Base-by-base conservation (phyloP, 352 stramenopile genomes). In the Phytopythium cucurbitacearum region DNA sequence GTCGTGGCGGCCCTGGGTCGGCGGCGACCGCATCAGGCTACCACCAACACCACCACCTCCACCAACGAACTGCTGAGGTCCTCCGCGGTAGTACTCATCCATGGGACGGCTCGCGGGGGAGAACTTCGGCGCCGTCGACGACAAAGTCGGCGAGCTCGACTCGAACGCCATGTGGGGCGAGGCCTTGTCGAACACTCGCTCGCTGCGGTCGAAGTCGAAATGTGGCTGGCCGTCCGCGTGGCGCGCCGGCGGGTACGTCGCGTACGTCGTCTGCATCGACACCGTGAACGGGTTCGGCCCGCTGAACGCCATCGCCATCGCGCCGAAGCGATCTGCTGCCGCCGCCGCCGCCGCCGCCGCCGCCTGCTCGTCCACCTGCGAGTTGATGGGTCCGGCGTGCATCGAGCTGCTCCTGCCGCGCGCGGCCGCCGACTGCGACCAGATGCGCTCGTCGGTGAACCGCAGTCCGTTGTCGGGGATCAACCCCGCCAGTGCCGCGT, bases 1-100 rank as follows among this genome's bases (percentile, higher is more conserved):
- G 57, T 89, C 77, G 15, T 88, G 78, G 32, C 80, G 80, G 7
- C 80, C 76, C 16, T 45, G 57, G 1, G 40, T 40, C 4, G 38
- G n/a, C 10, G 50, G 55, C 32, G 42, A 21, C 3, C 51, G 40
- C 15, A 10, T 7, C 5, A 38, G 9, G 5, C n/a, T n/a, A n/a
- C n/a, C n/a, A n/a, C n/a, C n/a, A n/a, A n/a, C n/a, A n/a, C n/a
- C n/a, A n/a, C 11, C 39, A 43, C 39, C 2, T 1, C 39, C 39
- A 43, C 11, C 21, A 28, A 28, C 21, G 21, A 28, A 28, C 21
- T 28, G 21, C 21, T 28, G n/a, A 43, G 11, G 39, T 43, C 39
- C 39, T 2, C 1, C 39, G 1, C n/a, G 37, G 56, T 53, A 37
- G 40, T 67, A 28, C 21, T 28, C 21, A 2, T 28, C 21, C 21